Base-by-base conservation (phyloP, 2,329 filamentous ascomycete genomes). In the Botryotinia convoluta region DNA sequence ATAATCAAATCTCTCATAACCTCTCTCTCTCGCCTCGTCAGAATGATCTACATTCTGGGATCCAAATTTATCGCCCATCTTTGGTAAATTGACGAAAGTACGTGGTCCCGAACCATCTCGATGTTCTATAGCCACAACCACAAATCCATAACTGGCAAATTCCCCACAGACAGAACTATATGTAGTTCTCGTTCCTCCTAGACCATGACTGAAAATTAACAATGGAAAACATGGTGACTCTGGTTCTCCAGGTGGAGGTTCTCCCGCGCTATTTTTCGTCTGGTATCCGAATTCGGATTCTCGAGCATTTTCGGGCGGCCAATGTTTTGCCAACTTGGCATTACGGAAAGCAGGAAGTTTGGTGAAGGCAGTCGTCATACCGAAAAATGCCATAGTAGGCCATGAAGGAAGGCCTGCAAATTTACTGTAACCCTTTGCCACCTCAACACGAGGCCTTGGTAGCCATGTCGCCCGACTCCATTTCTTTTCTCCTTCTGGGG, bases 291-390 rank as follows among this genome's bases (percentile, higher is more conserved):
- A 64, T 60, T 83, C 83, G 22, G 63, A 67, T 59, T 82, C 77
- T 51, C 82, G 80, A 4, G 77, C 79, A 61, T 83, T 82, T 60
- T 84, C 80, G 4, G 83, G 83, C 6, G 89, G 85, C 85, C 87
- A 88, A 77, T 87, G 84, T n/a, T 82, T 81, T 5, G 90, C 88
- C 12, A 89, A 78, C 42, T 84, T 84, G 9, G 88, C 86, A 78
- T 92, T 92, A 57, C 89, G 84, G 76, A 87, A 89, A 1, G 89
- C 90, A 1, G 89, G 89, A 22, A 92, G 79, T 78, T 91, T 91
- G 39, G 89, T 92, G 75, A 89, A 89, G 83, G 90, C 88, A 12
- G 85, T 87, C 0, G 89, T 89, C 20, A 84, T 82, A 14, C 69
- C 69, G 22, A 72, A 57, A 20, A 35, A 86, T 0, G 84, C 84